These are phyloP conservation scores for Lecanicillium sp. DNA, from an alignment of 2,329 filamentous ascomycete species.

Conservation along the genomic window DNA sequence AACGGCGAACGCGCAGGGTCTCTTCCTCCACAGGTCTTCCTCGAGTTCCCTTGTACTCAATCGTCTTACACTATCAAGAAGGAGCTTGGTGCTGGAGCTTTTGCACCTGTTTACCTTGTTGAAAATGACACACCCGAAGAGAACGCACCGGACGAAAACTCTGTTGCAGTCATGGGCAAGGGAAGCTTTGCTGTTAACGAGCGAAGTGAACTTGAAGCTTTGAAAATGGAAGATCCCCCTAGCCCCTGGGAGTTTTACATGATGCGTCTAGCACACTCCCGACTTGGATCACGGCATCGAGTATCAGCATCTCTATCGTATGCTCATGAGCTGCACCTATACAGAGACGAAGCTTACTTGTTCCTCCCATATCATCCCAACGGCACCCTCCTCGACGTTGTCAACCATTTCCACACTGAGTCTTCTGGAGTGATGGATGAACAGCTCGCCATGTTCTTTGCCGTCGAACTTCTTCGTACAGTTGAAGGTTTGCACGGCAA, in stretches of 20 bases:
- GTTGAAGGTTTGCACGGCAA: constrained; percentile 78
- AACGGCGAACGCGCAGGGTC: constrained; percentile 54
- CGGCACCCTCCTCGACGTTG: constrained; percentile 87
- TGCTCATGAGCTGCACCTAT: constrained; percentile 87
- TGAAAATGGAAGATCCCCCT: constrained; percentile 91
- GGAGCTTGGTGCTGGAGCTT: constrained; percentile 87
- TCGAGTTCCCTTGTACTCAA: constrained; percentile 58
- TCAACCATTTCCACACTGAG: constrained; percentile 76
- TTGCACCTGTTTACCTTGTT: constrained; percentile 88
- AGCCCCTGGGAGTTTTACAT: constrained; percentile 96
- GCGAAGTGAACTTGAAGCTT: constrained; percentile 62
- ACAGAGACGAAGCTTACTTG: constrained; percentile 81
- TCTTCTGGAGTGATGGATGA: constrained; percentile 76
- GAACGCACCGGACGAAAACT: constrained; percentile 35
- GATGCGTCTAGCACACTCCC: constrained; percentile 71
- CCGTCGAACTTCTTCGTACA: constrained; percentile 82
- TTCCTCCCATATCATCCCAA: constrained; percentile 82
- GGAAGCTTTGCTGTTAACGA: constrained; percentile 47
- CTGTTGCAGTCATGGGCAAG: constrained; percentile 48
- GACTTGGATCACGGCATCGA: constrained; percentile 63
- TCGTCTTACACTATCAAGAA: constrained; percentile 70
- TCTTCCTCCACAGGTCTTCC: constrained; percentile 48
- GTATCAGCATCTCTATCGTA: constrained; percentile 70
- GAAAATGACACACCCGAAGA: constrained; percentile 56
- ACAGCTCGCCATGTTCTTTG: constrained; percentile 87